These are phyloP conservation scores for Cryptomeria japonica DNA, from an alignment of 75 land plant species.

Conservation along the genomic window DNA sequence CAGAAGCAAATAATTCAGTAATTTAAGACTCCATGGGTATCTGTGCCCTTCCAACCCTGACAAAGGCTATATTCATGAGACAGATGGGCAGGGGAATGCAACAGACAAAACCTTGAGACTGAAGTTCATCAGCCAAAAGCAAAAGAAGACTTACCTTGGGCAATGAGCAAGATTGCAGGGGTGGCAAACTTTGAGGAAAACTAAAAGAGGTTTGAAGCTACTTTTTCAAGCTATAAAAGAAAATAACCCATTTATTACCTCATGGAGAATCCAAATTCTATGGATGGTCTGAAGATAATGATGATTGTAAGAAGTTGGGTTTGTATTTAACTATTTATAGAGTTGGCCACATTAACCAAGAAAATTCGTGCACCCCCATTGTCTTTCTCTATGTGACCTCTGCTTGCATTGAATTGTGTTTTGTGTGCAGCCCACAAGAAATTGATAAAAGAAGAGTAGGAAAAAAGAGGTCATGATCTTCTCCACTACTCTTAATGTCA, in stretches of 20 bases:
- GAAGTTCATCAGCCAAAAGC: neutral
- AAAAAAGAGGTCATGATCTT: neutral
- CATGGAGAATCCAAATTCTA: constrained; percentile 3
- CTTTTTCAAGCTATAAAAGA: neutral
- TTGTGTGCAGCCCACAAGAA: neutral
- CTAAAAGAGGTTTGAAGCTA: neutral
- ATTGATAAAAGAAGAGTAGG: too few relatives aligned
- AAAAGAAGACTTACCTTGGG: neutral
- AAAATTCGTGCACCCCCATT: constrained; percentile 5
- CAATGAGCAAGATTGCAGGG: constrained; percentile 1
- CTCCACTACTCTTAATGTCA: neutral
- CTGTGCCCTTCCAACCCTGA: constrained; percentile 12
- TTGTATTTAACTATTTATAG: neutral
- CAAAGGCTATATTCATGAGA: constrained; percentile 10
- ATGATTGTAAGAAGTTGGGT: neutral
- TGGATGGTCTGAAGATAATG: constrained; percentile 1
- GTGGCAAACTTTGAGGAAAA: constrained; percentile 12
- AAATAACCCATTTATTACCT: neutral
- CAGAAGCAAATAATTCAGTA: constrained; percentile 13
- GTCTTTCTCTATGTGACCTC: neutral
- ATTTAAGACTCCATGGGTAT: constrained; percentile 9
- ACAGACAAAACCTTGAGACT: constrained; percentile 7
- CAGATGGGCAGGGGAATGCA: constrained; percentile 11
- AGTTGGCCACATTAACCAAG: neutral
- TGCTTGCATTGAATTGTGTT: neutral